Evolutionary conservation across 345 rosid species (phyloP), one percentile per base, ranked within the genome.

Genomic region (Populus pruinosa): DNA sequence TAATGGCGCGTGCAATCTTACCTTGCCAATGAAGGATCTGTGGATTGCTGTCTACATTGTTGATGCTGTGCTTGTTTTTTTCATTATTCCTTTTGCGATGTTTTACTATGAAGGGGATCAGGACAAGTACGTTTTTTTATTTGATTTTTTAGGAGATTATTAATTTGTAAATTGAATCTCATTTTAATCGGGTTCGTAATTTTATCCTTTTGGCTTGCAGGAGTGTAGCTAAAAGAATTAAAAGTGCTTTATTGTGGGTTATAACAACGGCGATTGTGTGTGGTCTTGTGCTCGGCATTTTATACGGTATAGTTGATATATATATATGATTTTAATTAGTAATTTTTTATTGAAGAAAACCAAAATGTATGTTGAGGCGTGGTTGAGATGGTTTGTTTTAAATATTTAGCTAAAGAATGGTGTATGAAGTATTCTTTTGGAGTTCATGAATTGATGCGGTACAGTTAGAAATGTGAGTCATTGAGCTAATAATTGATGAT

Each of bases 41-140:
- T 95, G 97, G 99, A 91, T 95, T 31, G 93, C 93, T 29, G 82
- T 95, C 21, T 95, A 95, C 76, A 93, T 95, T 33, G 64, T 90
- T 7, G 96, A 95, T 55, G 98, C 98, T 6, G 81, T 92, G 67
- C 97, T 96, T 41, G 99, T 94, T 10, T 96, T 96, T 92, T 96
- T 96, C 76, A 70, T 94, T 6, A 96, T 96, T 73, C 99, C 99
- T 25, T 95, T 95, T 63, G 96, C 99, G 27, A 95, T 95, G 98
- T 95, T 95, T 81, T 95, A 84, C 91, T 95, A 95, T 76, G 99
- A 95, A 86, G 99, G 97, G 74, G 99, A 95, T 86, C 99, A 91
- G 91, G 99, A 95, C 87, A 95, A 91, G 99, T 95, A 55, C 67
- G 95, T 89, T 69, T 65, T 78, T 82, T 70, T 8, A 35, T 69